Evolutionary conservation across 140 eudicot species (phyloP).

Genomic region (Ambrosia hybrid): DNA sequence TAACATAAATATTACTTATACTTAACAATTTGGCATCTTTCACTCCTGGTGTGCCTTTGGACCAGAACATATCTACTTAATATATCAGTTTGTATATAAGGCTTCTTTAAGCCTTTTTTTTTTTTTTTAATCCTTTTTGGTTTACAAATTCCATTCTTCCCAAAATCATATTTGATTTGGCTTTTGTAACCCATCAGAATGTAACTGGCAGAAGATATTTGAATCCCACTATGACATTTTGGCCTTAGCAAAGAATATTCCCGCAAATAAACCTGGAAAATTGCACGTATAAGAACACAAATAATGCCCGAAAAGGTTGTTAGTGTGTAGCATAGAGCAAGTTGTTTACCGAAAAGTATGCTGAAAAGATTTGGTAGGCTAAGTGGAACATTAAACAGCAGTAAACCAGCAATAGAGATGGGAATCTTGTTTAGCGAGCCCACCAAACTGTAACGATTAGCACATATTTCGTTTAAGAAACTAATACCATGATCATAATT

Average conservation of each 20-base stretch:
- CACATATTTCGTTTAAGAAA: neutral
- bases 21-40: slow-evolving; percentile 30
- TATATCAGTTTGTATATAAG: slow-evolving; percentile 5
- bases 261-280: slow-evolving; percentile 70
- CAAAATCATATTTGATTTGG: slow-evolving; percentile 22
- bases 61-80: slow-evolving; percentile 31
- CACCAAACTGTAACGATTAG: slow-evolving; percentile 51
- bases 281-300: slow-evolving; percentile 6
- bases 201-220: slow-evolving; percentile 12
- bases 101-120: slow-evolving; percentile 24
- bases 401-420: slow-evolving; percentile 66
- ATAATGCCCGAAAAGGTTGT: neutral
- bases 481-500: slow-evolving; percentile 2
- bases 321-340: slow-evolving; percentile 5
- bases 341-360: slow-evolving; percentile 67
- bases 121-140: slow-evolving; percentile 3
- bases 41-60: slow-evolving; percentile 40
- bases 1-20: slow-evolving; percentile 18
- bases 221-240: slow-evolving; percentile 56
- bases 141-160: slow-evolving; percentile 10
- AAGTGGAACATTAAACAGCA: slow-evolving; percentile 74
- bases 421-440: slow-evolving; percentile 88
- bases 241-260: slow-evolving; percentile 75
- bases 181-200: slow-evolving; percentile 19
- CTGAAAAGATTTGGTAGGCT: slow-evolving; percentile 65